Evolutionary conservation across 768 basidiomycete species (phyloP).

Genomic region (Chiua virens): DNA sequence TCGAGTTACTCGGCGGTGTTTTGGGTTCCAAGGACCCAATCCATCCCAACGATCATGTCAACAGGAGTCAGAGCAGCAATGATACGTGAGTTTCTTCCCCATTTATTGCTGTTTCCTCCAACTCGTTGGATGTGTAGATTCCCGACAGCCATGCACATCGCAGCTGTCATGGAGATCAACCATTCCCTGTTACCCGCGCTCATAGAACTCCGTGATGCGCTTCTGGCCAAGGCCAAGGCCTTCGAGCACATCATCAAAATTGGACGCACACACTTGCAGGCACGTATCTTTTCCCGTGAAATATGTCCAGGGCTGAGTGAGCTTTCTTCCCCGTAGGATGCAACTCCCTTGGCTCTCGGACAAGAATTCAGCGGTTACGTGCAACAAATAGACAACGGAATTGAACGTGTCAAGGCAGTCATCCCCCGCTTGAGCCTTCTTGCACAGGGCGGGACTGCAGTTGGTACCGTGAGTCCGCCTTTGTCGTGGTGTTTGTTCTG

Average conservation of each 20-base stretch:
- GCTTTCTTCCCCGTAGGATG: constrained; percentile 59
- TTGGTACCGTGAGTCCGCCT: constrained; percentile 76
- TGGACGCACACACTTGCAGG: constrained; percentile 94
- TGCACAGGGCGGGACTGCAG: constrained; percentile 98
- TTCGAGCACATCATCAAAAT: constrained; percentile 98
- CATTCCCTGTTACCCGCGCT: constrained; percentile 82
- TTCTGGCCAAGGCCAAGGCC: constrained; percentile 76
- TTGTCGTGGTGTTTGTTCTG: neutral
- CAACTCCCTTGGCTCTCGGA: constrained; percentile 94
- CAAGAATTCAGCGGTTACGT: constrained; percentile 99
- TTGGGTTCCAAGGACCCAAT: constrained; percentile 96
- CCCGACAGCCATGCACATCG: constrained; percentile 99
- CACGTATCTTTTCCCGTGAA: constrained; percentile 17
- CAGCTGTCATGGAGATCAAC: constrained; percentile 87
- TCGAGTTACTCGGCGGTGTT: constrained; percentile 93
- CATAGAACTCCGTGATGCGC: constrained; percentile 76
- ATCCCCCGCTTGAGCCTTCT: constrained; percentile 85
- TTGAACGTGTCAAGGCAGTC: constrained; percentile 76
- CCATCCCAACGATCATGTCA: constrained; percentile 99
- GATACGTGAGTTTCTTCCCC: constrained; percentile 70
- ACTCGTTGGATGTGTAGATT: constrained; percentile 53
- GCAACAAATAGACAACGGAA: constrained; percentile 88
- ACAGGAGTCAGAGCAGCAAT: constrained; percentile 98
- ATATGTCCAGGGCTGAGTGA: neutral
- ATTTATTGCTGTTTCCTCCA: neutral